Base-by-base conservation (phyloP, 768 basidiomycete genomes). In the Galerina marginata region DNA sequence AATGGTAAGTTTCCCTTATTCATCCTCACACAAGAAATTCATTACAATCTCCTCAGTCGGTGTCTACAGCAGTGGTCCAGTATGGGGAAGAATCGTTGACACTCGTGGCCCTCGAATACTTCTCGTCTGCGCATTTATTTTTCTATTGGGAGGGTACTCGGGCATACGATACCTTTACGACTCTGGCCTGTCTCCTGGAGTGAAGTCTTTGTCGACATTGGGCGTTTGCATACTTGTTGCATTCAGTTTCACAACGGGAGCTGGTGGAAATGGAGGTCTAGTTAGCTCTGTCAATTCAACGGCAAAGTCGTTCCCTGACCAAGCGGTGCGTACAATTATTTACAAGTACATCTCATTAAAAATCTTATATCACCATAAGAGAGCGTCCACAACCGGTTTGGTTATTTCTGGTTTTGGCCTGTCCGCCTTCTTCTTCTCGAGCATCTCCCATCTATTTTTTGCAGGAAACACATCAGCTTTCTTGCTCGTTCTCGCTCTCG, bases 391-490 rank as follows among this genome's bases (percentile, higher is more conserved):
- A 9, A 92, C 90, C 0, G 89, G 90, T 2, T 71, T 93, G 9
- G 93, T 95, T 37, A 74, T 95, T 16, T 92, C 93, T 0, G 95
- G 93, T 36, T 95, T 93, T 63, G 95, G 95, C 0, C 84, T 98
- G 14, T 95, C 93, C 0, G 95, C 95, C 0, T 96, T 96, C 79
- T 79, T 92, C 62, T 97, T 96, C 75, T 91, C 92, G 11, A 82
- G 87, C 1, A 75, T 96, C 39, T 87, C 93, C 0, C 88, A 89
- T 57, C 67, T 83, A 0, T 71, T 88, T 44, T 96, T 87, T 67
- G 87, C 91, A 0, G 93, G 92, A 0, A 82, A 95, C 66, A 92
- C 91, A 0, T 90, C 89, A 0, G 82, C 86, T 1, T 90, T 96
- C 67, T 74, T 98, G 1, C 79, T 90, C 0, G 74, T 93, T 4